These are phyloP conservation scores for Pichia norvegensis DNA, from an alignment of 1,139 yeast species.

Conservation along the genomic window DNA sequence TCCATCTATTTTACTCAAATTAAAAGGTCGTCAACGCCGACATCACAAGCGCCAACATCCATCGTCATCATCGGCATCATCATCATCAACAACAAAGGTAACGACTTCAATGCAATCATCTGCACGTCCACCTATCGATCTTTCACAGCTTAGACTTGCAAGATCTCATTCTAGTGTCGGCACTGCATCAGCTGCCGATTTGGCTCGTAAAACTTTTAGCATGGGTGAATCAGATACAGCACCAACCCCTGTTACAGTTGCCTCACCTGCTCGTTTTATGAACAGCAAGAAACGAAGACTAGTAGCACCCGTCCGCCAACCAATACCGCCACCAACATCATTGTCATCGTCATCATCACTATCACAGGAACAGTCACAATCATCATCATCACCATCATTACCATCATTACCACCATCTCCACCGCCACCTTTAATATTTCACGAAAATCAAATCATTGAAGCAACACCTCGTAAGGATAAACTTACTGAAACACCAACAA, in stretches of 20 bases:
- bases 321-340: background rate
- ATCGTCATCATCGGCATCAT: background rate
- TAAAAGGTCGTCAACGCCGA: conserved; percentile 2
- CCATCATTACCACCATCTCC: background rate
- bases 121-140: conserved; percentile 12
- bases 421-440: conserved; percentile 1
- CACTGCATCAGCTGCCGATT: conserved; percentile 15
- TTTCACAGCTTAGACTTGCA: conserved; percentile 18
- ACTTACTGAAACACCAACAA: background rate
- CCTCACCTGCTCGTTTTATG: conserved; percentile 9
- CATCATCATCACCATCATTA: background rate
- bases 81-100: background rate
- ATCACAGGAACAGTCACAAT: background rate
- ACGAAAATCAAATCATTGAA: conserved; percentile 15
- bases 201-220: conserved; percentile 26
- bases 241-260: background rate
- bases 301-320: background rate
- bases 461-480: conserved; percentile 16
- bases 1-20: conserved; percentile 16
- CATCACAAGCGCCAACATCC: no score
- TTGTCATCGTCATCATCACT: background rate
- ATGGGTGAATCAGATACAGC: conserved; percentile 19
- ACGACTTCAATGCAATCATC: no score
- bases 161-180: conserved; percentile 21
- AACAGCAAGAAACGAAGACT: conserved; percentile 10